phyloP scores from a whole-genome alignment of 2,329 filamentous ascomycete species.

The Elsinoe necatrix region DNA sequence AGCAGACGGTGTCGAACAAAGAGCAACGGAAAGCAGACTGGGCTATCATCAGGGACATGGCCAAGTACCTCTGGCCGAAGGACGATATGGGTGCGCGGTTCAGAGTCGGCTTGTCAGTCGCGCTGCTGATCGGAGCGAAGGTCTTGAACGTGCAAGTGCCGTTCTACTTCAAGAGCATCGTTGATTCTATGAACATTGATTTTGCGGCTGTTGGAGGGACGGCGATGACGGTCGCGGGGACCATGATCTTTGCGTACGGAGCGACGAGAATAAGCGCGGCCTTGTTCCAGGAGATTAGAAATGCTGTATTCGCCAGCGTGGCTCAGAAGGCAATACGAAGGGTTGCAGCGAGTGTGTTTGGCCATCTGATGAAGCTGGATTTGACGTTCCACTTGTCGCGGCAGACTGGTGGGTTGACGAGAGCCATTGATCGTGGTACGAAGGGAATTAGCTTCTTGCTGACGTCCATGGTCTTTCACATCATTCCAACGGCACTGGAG shows the following conservation, averaged over 20 bases:
- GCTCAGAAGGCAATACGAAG: conserved; percentile 91
- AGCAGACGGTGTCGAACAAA: conserved; percentile 60
- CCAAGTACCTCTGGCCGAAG: conserved; percentile 91
- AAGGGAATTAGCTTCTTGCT: conserved; percentile 97
- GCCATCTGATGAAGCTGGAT: conserved; percentile 79
- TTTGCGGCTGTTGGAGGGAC: conserved; percentile 79
- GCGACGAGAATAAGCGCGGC: conserved; percentile 80
- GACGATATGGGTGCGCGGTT: conserved; percentile 72
- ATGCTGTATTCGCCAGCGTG: conserved; percentile 93
- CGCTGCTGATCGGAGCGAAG: conserved; percentile 79
- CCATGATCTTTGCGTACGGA: conserved; percentile 90
- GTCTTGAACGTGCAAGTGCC: conserved; percentile 93
- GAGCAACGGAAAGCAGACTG: conserved; percentile 95
- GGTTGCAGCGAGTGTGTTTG: conserved; percentile 87
- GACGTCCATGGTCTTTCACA: conserved; percentile 97
- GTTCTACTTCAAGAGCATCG: conserved; percentile 97
- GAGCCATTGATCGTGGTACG: conserved; percentile 91
- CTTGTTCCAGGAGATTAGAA: conserved; percentile 84
- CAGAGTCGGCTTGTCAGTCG: conserved; percentile 76
- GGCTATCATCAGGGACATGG: conserved; percentile 98
- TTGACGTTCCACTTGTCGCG: conserved; percentile 88
- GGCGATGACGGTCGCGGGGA: conserved; percentile 77
- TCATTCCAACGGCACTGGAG: conserved; percentile 85
- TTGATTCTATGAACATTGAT: conserved; percentile 96
- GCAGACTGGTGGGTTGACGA: conserved; percentile 87